phyloP scores from a whole-genome alignment of 208 protist species.

The Acanthamoeba polyphaga region DNA sequence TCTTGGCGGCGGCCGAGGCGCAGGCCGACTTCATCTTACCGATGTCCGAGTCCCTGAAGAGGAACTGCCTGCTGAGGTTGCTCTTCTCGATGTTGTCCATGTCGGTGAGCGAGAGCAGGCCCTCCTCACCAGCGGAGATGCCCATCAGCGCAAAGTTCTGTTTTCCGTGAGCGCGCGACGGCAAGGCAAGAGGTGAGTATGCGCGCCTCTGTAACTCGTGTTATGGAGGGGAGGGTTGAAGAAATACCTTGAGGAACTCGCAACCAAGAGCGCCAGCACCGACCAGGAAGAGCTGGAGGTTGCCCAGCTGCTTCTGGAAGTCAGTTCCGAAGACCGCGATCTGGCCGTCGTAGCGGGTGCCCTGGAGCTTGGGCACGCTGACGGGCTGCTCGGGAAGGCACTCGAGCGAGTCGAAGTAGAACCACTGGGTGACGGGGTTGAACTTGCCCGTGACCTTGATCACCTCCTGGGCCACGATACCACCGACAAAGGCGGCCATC shows the following conservation, averaged over 20 bases:
- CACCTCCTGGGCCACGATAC: slow-evolving; percentile 96
- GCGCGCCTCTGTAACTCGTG: too few species aligned
- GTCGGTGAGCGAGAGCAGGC: slow-evolving; percentile 96
- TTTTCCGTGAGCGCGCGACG: not conserved
- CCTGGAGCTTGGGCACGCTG: slow-evolving; percentile 37
- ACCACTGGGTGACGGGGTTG: slow-evolving; percentile 93
- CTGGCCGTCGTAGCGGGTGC: slow-evolving; percentile 95
- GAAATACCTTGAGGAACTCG: slow-evolving; percentile 74
- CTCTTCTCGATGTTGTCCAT: slow-evolving; percentile 99
- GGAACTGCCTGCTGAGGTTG: slow-evolving; percentile 99
- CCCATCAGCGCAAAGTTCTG: slow-evolving; percentile 97
- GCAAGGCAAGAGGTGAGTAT: too few species aligned
- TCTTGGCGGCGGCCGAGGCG: slow-evolving; percentile 93
- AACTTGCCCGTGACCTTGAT: slow-evolving; percentile 97
- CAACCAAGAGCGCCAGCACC: slow-evolving; percentile 86
- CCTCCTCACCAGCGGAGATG: slow-evolving; percentile 82
- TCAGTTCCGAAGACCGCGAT: slow-evolving; percentile 95
- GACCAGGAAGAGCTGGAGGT: slow-evolving; percentile 93
- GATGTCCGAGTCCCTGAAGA: slow-evolving; percentile 94
- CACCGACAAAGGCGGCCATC: slow-evolving; percentile 93
- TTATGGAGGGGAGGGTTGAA: not conserved
- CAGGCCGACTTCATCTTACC: slow-evolving; percentile 83
- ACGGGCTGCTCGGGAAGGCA: slow-evolving; percentile 68
- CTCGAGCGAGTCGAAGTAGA: slow-evolving; percentile 97
- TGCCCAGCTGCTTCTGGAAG: slow-evolving; percentile 92